Base-by-base conservation (phyloP, 2,329 filamentous ascomycete species). In the Capronia coronata region DNA sequence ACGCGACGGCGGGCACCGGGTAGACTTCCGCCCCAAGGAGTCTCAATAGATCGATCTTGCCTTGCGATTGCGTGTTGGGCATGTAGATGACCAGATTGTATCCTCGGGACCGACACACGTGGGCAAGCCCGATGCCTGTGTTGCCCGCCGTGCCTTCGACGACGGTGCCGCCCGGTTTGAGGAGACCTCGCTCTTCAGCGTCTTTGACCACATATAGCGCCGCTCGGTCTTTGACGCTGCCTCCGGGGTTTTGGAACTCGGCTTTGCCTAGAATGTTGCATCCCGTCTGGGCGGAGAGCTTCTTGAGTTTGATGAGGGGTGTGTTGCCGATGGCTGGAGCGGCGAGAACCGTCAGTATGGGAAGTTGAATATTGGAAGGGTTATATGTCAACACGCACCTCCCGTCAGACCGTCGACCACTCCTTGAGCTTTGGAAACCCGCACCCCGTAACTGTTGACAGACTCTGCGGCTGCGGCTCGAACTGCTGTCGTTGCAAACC, bases 61-160 rank as follows among this genome's bases (percentile, higher is more conserved):
- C 93, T 72, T 95, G 91, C 16, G 90, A 94, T 73, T 97, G 93
- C 42, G 91, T 97, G 75, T 98, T 86, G 62, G 93, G 93, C 93
- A 98, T 97, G 80, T 97, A 98, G 67, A 98, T 98, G 65, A 97
- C 90, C 43, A 95, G 82, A 67, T 85, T 85, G 77, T 98, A 97
- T 34, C 91, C 93, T 62, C 84, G 85, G 30, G 84, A 87, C 53
- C 91, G 82, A 73, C 93, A 97, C 49, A 98, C 93, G 71, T 97
- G 93, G 16, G 93, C 93, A 37, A 98, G 84, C 1, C 93, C 93
- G 68, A 98, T 98, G 58, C 93, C 93, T 23, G 93, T 98, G 75
- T 97, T 98, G 46, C 93, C 93, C 0, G 93, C 93, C 3, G 93
- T 98, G 55, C 93, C 93, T 72, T 98, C 93, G 51, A 98, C 86